Evolutionary conservation across 179 eudicot genomes (phyloP), one percentile per base, ranked within the genome.

Genomic region (Silene coronaria): DNA sequence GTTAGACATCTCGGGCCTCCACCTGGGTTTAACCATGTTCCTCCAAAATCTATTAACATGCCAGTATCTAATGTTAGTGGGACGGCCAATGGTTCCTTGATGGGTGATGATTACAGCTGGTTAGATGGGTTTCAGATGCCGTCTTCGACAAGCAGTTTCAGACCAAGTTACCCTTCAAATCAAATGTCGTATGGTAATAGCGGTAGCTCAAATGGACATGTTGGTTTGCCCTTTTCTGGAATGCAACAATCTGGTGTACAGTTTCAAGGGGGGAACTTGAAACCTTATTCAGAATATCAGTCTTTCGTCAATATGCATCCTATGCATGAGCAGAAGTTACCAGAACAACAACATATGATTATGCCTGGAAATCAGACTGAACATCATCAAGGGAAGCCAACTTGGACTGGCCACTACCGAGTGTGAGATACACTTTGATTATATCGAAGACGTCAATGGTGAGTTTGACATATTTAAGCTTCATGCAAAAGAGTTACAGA

Each of bases 1-100:
- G 82, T 82, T 67, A 84, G 91, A 81, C 91, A 88, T 81, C 81
- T 79, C 71, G 91, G 91, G 36, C 91, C 89, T 46, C 91, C 91
- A 26, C 91, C 91, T 32, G 91, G 91, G 60, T 88, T 88, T 80
- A 79, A 62, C 58, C 73, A 79, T 60, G 88, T 84, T 80, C 89
- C 85, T 67, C 73, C 87, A 12, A 88, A 80, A 74, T 77, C 69
- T 51, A 72, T 78, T 30, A 78, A 72, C 75, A 76, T 65, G 77
- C 83, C 86, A 0, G 55, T 83, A 34, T 61, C 83, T 67, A 77
- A 64, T 60, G 30, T 75, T 23, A 81, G 76, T 48, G 76, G 81
- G 60, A 59, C 68, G 60, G 42, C 71, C 46, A 80, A 78, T 53
- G 85, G 82, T 28, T 80, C 76, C 75, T 14, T 75, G 22, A 7